Evolutionary conservation across 805 yeast species (phyloP).

Genomic region (Lipomyces oligophaga): DNA sequence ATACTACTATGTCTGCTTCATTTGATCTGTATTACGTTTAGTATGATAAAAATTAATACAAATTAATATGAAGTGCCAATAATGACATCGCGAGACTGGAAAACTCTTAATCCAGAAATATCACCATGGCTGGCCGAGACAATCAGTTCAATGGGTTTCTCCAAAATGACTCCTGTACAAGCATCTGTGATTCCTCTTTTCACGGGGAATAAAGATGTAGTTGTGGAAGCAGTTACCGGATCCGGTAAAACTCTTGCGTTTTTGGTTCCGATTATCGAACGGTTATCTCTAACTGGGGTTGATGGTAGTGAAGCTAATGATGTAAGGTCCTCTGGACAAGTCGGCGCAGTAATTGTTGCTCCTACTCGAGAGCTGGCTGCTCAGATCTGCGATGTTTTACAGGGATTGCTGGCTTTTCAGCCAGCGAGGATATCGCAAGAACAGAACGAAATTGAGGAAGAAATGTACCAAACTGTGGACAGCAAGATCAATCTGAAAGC

Average conservation of each 20-base stretch:
- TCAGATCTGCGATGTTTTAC: slow-evolving; percentile 61
- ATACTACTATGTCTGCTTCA: too few relatives aligned
- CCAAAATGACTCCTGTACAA: slow-evolving; percentile 92
- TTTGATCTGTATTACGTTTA: too few relatives aligned
- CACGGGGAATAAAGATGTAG: slow-evolving; percentile 82
- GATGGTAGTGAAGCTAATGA: too few relatives aligned
- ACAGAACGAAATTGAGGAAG: slow-evolving; percentile 11
- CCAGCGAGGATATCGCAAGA: slow-evolving; percentile 40
- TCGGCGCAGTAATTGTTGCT: slow-evolving; percentile 67
- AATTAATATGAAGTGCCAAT: too few relatives aligned
- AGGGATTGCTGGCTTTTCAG: slow-evolving; percentile 50
- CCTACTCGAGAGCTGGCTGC: slow-evolving; percentile 58
- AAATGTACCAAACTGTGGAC: slow-evolving; percentile 15
- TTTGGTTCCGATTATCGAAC: slow-evolving; percentile 73
- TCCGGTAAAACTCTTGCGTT: slow-evolving; percentile 97
- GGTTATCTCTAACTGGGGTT: slow-evolving; percentile 41
- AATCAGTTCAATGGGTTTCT: slow-evolving; percentile 67
- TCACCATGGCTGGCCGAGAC: slow-evolving; percentile 74
- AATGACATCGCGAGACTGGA: slow-evolving; percentile 56
- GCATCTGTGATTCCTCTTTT: slow-evolving; percentile 90
- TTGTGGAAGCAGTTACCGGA: slow-evolving; percentile 96
- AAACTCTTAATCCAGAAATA: slow-evolving; percentile 47
- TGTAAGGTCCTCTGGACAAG: slow-evolving; percentile 51
- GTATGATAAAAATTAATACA: too few relatives aligned
- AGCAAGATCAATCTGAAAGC: slow-evolving; percentile 35